Conservation (phyloP, 768 basidiomycete species). For the Obba rivulosa region DNA sequence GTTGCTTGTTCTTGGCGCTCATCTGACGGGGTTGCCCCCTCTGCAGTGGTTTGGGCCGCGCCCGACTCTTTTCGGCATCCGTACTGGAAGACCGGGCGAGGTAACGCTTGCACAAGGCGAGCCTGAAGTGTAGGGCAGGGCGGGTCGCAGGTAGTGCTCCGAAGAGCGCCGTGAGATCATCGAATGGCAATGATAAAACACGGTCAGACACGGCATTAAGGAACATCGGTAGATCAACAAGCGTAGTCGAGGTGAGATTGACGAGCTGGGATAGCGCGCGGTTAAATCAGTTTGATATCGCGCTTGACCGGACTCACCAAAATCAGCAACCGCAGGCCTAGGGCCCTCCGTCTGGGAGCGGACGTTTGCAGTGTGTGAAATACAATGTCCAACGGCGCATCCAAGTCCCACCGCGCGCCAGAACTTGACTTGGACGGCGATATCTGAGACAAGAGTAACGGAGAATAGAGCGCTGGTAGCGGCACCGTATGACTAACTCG, state of each 20-base stretch:
- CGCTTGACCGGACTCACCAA: constrained; percentile 21
- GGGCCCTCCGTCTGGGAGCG: constrained; percentile 9
- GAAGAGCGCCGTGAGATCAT: constrained; percentile 17
- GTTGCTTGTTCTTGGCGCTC: too few relatives aligned
- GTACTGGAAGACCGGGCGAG: constrained; percentile 3
- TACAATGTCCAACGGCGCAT: constrained; percentile 42
- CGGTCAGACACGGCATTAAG: constrained; percentile 24
- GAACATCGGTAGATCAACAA: constrained; percentile 28
- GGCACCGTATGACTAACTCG: constrained; percentile 7
- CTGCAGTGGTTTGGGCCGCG: neutral
- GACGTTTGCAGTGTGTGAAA: constrained; percentile 25
- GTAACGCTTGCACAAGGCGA: constrained; percentile 22
- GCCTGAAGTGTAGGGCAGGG: constrained; percentile 22
- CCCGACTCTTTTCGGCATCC: neutral
- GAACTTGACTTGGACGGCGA: constrained; percentile 44
- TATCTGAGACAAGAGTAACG: constrained; percentile 53
- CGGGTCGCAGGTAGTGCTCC: constrained; percentile 19
- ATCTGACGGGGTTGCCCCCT: too few relatives aligned
- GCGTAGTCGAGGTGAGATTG: constrained; percentile 27
- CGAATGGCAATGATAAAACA: constrained; percentile 15
- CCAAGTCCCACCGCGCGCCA: constrained; percentile 51
- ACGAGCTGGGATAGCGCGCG: constrained; percentile 21
- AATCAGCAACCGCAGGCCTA: constrained; percentile 24
- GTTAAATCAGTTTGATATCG: neutral
- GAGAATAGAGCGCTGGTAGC: constrained; percentile 38